Percentiles rank a stretch among this genome's conserved stretches.
Evolutionary conservation across 345 rosid species (phyloP).

Genomic region (Microcos paniculata): DNA sequence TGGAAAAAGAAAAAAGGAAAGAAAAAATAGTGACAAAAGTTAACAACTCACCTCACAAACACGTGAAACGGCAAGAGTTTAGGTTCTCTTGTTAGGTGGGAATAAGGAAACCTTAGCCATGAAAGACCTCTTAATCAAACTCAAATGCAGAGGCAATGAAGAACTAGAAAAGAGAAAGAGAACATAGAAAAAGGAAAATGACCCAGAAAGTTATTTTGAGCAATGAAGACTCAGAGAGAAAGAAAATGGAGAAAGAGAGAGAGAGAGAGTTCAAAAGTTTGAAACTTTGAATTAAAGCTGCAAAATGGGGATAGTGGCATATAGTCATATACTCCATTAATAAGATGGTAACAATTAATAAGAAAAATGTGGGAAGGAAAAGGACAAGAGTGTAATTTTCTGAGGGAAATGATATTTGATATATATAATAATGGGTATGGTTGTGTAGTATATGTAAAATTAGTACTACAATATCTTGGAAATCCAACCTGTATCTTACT

Average conservation of each 20-base stretch:
- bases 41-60: neutral
- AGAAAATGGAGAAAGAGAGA: constrained; percentile 8
- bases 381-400: constrained; percentile 32
- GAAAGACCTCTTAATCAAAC: neutral
- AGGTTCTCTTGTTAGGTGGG: neutral
- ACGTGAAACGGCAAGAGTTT: neutral
- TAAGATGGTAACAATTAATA: neutral
- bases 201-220: neutral
- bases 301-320: neutral
- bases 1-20: neutral
- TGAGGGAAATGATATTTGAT: neutral
- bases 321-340: neutral
- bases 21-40: too few species aligned
- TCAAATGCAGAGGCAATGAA: constrained; percentile 16
- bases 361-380: neutral
- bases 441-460: neutral
- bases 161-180: neutral
- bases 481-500: constrained; percentile 27
- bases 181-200: neutral
- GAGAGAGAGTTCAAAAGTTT: constrained; percentile 21
- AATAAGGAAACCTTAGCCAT: neutral
- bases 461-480: constrained; percentile 8
- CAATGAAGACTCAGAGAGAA: constrained; percentile 10
- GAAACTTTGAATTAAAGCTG: constrained; percentile 41
- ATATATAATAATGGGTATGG: too few species aligned